These are phyloP conservation scores for Hygrocybe coccinea DNA, from an alignment of 768 basidiomycete species.

Conservation along the genomic window DNA sequence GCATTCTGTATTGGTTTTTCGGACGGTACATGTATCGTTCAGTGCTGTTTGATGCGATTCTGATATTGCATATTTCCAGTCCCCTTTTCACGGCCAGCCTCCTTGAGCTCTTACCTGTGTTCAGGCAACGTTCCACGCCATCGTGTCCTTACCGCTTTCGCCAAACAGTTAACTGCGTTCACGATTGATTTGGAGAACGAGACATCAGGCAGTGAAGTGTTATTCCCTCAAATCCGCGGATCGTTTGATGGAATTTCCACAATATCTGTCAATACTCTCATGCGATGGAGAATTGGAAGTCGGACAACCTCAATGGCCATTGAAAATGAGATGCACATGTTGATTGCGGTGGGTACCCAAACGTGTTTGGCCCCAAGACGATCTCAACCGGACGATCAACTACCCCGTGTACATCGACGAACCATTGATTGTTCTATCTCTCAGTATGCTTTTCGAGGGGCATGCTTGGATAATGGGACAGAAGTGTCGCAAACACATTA, in stretches of 20 bases:
- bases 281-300: constrained; percentile 16
- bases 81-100: constrained; percentile 15
- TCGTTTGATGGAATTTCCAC: constrained; percentile 8
- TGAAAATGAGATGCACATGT: not conserved
- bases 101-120: constrained; percentile 16
- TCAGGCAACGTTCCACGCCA: constrained; percentile 16
- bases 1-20: constrained; percentile 18
- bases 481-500: not conserved
- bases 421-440: constrained; percentile 16
- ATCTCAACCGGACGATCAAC: not conserved
- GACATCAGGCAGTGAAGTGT: constrained; percentile 7
- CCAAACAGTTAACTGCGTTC: constrained; percentile 16
- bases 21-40: constrained; percentile 12
- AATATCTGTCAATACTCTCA: constrained; percentile 11
- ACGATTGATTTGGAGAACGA: constrained; percentile 16
- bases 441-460: constrained; percentile 9
- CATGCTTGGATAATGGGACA: constrained; percentile 3
- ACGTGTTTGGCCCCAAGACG: no score
- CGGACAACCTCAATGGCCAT: constrained; percentile 1
- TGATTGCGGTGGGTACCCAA: not conserved
- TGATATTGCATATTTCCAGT: constrained; percentile 7
- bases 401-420: constrained; percentile 14
- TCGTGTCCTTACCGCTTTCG: constrained; percentile 16
- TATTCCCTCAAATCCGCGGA: constrained; percentile 1
- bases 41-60: not conserved